Conservation (phyloP, 2,329 filamentous ascomycete genomes). For the Pestalotiopsis sp. region DNA sequence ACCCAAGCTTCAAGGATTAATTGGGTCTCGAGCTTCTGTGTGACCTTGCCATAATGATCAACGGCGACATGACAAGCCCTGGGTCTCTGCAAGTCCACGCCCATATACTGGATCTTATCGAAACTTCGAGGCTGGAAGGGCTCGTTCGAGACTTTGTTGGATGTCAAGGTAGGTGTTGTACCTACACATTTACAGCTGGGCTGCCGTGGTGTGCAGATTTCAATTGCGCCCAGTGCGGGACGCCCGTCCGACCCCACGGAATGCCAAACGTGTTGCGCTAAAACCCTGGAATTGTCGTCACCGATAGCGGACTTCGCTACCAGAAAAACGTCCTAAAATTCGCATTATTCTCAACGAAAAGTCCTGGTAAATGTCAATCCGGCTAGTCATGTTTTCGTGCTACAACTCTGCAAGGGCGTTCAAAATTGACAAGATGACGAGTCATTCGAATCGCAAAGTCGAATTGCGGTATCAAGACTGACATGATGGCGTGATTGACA, state of each 20-base stretch:
- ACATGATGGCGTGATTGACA: neutral
- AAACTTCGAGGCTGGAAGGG: no score
- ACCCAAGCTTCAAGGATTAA: no score
- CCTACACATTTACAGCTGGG: neutral
- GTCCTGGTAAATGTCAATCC: neutral
- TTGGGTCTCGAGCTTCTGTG: no score
- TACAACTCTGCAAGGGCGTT: neutral
- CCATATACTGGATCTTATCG: no score
- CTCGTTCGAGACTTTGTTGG: constrained; percentile 40
- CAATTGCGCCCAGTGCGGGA: neutral
- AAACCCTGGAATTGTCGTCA: neutral
- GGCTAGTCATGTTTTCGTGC: neutral
- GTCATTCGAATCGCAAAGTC: neutral
- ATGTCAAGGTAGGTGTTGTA: constrained; percentile 26
- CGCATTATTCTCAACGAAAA: neutral
- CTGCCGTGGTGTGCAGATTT: neutral
- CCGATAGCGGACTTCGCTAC: neutral
- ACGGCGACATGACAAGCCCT: no score
- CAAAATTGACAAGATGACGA: neutral
- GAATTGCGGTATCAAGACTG: neutral
- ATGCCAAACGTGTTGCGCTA: neutral
- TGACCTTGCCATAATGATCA: no score
- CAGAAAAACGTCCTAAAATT: neutral
- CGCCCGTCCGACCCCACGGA: neutral
- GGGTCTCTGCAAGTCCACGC: no score